These are phyloP conservation scores for Trametes villosa DNA, from an alignment of 768 basidiomycete species.

Conservation along the genomic window DNA sequence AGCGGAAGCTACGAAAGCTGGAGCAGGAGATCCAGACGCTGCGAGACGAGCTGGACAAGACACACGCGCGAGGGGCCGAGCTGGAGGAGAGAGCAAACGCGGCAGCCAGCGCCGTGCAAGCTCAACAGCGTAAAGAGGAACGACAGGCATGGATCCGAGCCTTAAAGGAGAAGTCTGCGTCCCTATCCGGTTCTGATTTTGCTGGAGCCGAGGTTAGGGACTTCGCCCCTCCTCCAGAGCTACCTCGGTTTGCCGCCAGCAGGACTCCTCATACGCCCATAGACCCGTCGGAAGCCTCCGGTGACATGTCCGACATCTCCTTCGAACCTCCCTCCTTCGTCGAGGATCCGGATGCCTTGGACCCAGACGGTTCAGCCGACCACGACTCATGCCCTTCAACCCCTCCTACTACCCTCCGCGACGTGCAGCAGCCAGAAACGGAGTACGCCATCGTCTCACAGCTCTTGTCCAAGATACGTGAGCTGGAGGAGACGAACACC, in stretches of 20 bases:
- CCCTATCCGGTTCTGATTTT: slow-evolving; percentile 9
- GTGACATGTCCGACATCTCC: neutral
- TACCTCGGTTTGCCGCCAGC: slow-evolving; percentile 18
- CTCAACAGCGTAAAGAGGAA: slow-evolving; percentile 45
- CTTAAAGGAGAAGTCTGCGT: slow-evolving; percentile 43
- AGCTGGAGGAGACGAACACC: slow-evolving; percentile 74
- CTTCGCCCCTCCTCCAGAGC: slow-evolving; percentile 32
- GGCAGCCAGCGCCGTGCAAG: slow-evolving; percentile 34
- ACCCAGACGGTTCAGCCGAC: slow-evolving; percentile 13
- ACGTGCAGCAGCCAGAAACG: slow-evolving; percentile 27
- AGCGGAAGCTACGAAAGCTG: slow-evolving; percentile 68
- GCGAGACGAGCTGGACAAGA: slow-evolving; percentile 75
- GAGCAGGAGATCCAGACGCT: slow-evolving; percentile 82
- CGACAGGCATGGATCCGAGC: slow-evolving; percentile 54
- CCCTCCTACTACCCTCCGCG: slow-evolving; percentile 22
- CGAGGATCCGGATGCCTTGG: slow-evolving; percentile 1
- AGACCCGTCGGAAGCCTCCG: neutral
- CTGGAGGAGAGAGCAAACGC: slow-evolving; percentile 67
- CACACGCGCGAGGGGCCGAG: slow-evolving; percentile 71
- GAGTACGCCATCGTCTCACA: slow-evolving; percentile 64
- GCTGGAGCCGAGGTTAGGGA: slow-evolving; percentile 25
- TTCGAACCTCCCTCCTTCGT: neutral
- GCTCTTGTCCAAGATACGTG: slow-evolving; percentile 72
- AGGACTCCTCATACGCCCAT: slow-evolving; percentile 1
- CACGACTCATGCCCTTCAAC: slow-evolving; percentile 25